Conservation (phyloP, 441 rosid species). For the Daphne laureola region DNA sequence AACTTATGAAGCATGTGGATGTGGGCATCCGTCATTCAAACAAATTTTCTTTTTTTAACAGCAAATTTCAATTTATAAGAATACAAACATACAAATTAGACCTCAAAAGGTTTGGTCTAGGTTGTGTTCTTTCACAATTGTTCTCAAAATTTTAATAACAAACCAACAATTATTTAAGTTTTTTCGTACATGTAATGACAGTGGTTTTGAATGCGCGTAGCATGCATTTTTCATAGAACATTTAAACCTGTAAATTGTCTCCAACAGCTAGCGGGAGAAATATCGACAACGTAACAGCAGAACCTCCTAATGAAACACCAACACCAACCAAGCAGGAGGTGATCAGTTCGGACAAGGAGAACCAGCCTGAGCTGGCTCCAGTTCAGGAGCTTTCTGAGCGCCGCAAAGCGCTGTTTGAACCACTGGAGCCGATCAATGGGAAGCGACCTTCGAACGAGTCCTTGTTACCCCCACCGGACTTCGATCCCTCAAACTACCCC, state of each 20-base stretch:
- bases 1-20: no score
- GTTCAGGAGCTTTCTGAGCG: slow-evolving; percentile 50
- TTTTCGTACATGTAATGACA: no score
- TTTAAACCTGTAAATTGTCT: slow-evolving; percentile 29
- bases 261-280: slow-evolving; percentile 49
- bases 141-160: no score
- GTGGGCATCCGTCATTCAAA: no score
- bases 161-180: no score
- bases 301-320: slow-evolving; percentile 31
- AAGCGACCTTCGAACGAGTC: slow-evolving; percentile 53
- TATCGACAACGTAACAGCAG: slow-evolving; percentile 34
- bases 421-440: slow-evolving; percentile 69
- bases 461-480: slow-evolving; percentile 88
- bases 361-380: slow-evolving; percentile 26
- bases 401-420: slow-evolving; percentile 85
- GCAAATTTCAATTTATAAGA: no score
- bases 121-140: no score
- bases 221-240: no score
- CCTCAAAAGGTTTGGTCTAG: no score
- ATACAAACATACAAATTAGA: no score
- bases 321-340: slow-evolving; percentile 44
- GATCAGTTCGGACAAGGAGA: slow-evolving; percentile 29
- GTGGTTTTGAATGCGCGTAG: no score
- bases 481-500: slow-evolving; percentile 78
- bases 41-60: no score